Conservation (phyloP, 208 protist species). For the Leishmania major region DNA sequence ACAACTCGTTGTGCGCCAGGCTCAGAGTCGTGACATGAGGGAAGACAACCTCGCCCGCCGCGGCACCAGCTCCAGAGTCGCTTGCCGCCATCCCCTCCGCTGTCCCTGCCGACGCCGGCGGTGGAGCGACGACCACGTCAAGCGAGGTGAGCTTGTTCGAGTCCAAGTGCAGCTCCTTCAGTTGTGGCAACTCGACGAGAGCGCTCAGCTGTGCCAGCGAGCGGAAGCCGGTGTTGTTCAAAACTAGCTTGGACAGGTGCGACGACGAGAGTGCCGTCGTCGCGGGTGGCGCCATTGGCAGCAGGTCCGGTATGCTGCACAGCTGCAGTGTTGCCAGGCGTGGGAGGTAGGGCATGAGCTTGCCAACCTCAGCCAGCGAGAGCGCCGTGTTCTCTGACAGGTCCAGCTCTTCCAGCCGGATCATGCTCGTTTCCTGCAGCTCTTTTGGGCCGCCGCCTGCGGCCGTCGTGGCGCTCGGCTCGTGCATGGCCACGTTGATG, state of each 20-base stretch:
- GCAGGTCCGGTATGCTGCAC: slow-evolving; percentile 56
- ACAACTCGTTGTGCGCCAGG: slow-evolving; percentile 74
- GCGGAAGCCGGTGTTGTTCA: slow-evolving; percentile 76
- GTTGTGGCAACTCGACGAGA: slow-evolving; percentile 49
- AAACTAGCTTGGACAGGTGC: slow-evolving; percentile 68
- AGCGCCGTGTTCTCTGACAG: slow-evolving; percentile 68
- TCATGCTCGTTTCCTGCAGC: slow-evolving; percentile 49
- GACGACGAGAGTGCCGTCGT: slow-evolving; percentile 31
- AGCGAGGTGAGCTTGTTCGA: slow-evolving; percentile 55
- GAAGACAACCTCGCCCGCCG: slow-evolving; percentile 30
- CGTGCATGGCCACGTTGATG: slow-evolving; percentile 58
- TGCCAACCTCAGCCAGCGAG: slow-evolving; percentile 53
- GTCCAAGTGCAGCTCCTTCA: slow-evolving; percentile 87
- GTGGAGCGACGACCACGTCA: slow-evolving; percentile 21
- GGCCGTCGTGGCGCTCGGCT: slow-evolving; percentile 13
- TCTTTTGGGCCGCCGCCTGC: slow-evolving; percentile 4
- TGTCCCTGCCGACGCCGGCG: neutral
- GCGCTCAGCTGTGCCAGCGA: slow-evolving; percentile 55
- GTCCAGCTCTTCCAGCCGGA: slow-evolving; percentile 67
- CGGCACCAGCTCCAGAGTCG: neutral
- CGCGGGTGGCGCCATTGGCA: slow-evolving; percentile 7
- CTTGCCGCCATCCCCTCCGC: neutral
- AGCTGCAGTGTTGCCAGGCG: slow-evolving; percentile 66
- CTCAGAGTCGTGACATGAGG: slow-evolving; percentile 70
- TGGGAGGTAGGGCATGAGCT: slow-evolving; percentile 61